Evolutionary conservation across 441 rosid genomes (phyloP), one percentile per base, ranked within the genome.

Genomic region (Gossypium lobatum): DNA sequence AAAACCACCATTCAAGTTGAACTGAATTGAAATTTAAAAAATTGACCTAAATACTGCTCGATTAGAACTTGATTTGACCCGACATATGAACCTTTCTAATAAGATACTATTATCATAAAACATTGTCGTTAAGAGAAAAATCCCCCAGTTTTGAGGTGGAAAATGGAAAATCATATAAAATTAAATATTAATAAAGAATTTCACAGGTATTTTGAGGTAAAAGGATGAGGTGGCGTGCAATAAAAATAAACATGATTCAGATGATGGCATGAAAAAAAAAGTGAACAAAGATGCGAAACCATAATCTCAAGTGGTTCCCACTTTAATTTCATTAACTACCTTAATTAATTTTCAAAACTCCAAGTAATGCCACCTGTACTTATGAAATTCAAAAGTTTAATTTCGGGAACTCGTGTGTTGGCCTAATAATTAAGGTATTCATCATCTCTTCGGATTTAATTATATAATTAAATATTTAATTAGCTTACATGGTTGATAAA

Each of bases 161-260:
- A 55, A 55, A 55, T 2, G 1, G 5, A 55, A 55, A 20, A 3
- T 37, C 2, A 37, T 50, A n/a, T 50, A 18, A 55, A 18, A 18
- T 18, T 20, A 18, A 57, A 9, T 57, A 25, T 20, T 55, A 23
- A 21, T 60, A 61, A 61, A 26, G 39, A 61, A 8, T 37, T 64
- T 61, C 69, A 64, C 69, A 18, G 5, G 9, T 13, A 50, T 50
- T 17, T 53, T 53, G 61, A 52, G 61, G 2, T 4, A 9, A 50
- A 48, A 10, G 17, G 46, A 37, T 50, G 61, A 2, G 73, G 52
- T 54, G 63, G 50, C 52, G 50, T 34, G 72, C 50, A 54, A 70
- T 18, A 11, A 70, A 21, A 34, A 69, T 21, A 28, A 28, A 16
- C 63, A 31, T 31, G 73, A 70, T 70, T 54, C 52, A 31, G 14